Conservation (phyloP, 163 green algal genomes). For the Scenedesmus sp. region DNA sequence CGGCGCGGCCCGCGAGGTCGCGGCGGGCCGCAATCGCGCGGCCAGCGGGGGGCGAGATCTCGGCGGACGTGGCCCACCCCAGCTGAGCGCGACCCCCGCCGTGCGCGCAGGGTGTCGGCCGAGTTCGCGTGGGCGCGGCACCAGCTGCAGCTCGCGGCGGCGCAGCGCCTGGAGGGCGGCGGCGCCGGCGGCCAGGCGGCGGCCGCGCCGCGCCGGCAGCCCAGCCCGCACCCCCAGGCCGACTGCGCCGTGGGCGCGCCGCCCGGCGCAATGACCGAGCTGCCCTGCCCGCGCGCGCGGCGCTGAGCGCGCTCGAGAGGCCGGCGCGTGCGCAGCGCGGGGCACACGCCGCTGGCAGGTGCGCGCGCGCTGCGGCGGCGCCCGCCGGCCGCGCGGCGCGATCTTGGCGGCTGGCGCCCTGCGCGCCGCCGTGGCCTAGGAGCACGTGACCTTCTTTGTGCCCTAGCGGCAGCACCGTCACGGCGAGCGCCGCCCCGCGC, state of each 20-base stretch:
- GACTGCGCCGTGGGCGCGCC: background rate
- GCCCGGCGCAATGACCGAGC: background rate
- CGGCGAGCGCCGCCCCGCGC: too few species aligned
- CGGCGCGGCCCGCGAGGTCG: background rate
- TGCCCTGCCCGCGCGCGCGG: background rate
- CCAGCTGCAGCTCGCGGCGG: background rate
- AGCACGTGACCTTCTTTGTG: too few species aligned
- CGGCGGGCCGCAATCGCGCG: background rate
- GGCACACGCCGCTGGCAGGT: too few species aligned
- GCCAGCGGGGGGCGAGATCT: background rate
- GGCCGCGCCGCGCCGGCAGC: too few species aligned
- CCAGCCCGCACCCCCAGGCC: background rate
- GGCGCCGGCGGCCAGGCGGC: too few species aligned
- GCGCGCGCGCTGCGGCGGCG: slow-evolving; percentile 14
- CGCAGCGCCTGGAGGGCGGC: slow-evolving; percentile 1
- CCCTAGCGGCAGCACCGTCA: too few species aligned
- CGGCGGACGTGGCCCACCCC: background rate
- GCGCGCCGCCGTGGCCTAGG: too few species aligned
- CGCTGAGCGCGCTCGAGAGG: slow-evolving; percentile 47
- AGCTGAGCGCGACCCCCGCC: background rate
- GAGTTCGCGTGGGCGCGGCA: background rate
- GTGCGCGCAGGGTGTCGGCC: background rate
- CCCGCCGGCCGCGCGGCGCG: background rate
- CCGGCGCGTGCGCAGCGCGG: slow-evolving; percentile 49
- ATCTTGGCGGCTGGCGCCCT: too few species aligned